phyloP scores from a whole-genome alignment of 2,329 filamentous ascomycete genomes.

The Dothideomycetidae sp. region DNA sequence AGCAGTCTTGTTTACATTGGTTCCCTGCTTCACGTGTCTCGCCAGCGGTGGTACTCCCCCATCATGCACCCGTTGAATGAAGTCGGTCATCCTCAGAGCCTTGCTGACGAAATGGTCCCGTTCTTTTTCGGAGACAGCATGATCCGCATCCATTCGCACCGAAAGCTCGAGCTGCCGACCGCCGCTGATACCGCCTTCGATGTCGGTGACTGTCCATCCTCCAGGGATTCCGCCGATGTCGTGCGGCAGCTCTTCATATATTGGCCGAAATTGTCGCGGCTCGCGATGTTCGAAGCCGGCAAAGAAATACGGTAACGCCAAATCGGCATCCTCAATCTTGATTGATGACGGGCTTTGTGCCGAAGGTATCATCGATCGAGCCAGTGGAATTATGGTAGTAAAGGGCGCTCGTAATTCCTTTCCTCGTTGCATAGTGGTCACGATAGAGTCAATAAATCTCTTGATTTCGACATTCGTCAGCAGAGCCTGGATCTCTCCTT shows the following conservation, averaged over 20 bases:
- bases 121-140: not conserved
- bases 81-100: not conserved
- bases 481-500: not conserved
- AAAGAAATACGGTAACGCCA: slow-evolving; percentile 9
- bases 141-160: not conserved
- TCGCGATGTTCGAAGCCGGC: slow-evolving; percentile 10
- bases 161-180: slow-evolving; percentile 9
- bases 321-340: not conserved
- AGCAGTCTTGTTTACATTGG: too few relatives aligned
- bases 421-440: slow-evolving; percentile 3
- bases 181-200: slow-evolving; percentile 9
- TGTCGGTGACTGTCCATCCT: not conserved
- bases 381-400: not conserved
- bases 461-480: not conserved
- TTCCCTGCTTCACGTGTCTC: too few relatives aligned
- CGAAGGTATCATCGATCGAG: not conserved
- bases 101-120: too few relatives aligned
- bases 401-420: slow-evolving; percentile 6
- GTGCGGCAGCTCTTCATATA: not conserved
- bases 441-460: slow-evolving; percentile 6
- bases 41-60: too few relatives aligned
- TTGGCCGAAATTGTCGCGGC: not conserved
- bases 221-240: not conserved
- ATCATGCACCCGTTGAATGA: not conserved
- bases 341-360: not conserved